Percentiles rank a stretch among this genome's conserved stretches.
Conservation (phyloP, 1,284 basidiomycete species). For the Pterulicium gracile region DNA sequence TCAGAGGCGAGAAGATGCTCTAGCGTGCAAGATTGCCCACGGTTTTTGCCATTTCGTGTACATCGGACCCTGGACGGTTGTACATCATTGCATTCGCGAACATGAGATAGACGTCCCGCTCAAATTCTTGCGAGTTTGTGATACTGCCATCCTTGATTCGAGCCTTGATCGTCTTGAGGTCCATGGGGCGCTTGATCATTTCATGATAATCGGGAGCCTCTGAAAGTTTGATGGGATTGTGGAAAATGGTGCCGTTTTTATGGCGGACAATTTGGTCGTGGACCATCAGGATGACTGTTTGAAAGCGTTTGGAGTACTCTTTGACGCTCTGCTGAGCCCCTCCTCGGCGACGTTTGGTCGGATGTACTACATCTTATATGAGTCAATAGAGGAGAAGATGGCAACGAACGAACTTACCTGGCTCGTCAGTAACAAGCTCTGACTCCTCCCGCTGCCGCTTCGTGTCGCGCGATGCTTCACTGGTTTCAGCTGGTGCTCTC, state of each 20-base stretch:
- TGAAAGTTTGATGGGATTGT: slow-evolving; percentile 77
- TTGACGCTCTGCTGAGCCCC: slow-evolving; percentile 7
- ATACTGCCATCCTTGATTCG: slow-evolving; percentile 78
- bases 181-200: slow-evolving; percentile 87
- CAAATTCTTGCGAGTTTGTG: slow-evolving; percentile 73
- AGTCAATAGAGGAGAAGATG: background rate
- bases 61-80: slow-evolving; percentile 75
- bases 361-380: background rate
- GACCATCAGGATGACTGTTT: slow-evolving; percentile 70
- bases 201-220: slow-evolving; percentile 88
- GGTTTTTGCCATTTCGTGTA: slow-evolving; percentile 84
- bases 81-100: slow-evolving; percentile 97
- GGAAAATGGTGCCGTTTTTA: slow-evolving; percentile 81
- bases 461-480: slow-evolving; percentile 43
- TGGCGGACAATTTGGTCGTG: slow-evolving; percentile 77
- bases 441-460: slow-evolving; percentile 63
- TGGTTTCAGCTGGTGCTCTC: slow-evolving; percentile 44
- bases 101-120: slow-evolving; percentile 85
- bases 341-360: slow-evolving; percentile 15
- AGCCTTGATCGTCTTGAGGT: slow-evolving; percentile 81
- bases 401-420: slow-evolving; percentile 23
- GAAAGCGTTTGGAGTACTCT: slow-evolving; percentile 51
- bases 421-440: slow-evolving; percentile 52
- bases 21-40: slow-evolving; percentile 28
- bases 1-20: slow-evolving; percentile 4